Conservation (phyloP, 2,329 filamentous ascomycete genomes). For the Colletotrichum sp. region DNA sequence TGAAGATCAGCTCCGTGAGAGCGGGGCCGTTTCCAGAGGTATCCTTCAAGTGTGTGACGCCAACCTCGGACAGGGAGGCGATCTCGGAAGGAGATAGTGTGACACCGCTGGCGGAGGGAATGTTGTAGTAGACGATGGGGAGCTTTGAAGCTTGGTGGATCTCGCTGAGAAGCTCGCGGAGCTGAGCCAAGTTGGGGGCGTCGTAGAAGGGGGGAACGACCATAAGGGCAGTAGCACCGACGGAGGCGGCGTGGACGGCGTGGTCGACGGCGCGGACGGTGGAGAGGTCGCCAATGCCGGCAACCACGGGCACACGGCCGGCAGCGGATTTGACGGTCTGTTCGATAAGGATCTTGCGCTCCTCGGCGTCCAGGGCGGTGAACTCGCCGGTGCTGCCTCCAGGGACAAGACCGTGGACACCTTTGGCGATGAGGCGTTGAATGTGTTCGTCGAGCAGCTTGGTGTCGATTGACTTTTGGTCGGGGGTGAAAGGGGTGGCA, state of each 20-base stretch:
- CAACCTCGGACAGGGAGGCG: conserved; percentile 46
- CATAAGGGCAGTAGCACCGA: conserved; percentile 49
- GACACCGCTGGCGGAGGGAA: conserved; percentile 50
- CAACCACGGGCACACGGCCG: conserved; percentile 45
- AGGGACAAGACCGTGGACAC: conserved; percentile 54
- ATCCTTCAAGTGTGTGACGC: conserved; percentile 56
- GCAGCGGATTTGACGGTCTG: conserved; percentile 39
- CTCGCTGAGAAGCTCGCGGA: conserved; percentile 44
- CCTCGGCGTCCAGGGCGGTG: conserved; percentile 44
- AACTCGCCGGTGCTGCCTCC: conserved; percentile 58
- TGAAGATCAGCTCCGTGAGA: conserved; percentile 53
- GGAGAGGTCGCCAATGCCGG: conserved; percentile 48
- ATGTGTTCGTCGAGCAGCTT: conserved; percentile 45
- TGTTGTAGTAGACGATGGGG: conserved; percentile 57
- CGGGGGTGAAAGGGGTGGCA: conserved; percentile 51
- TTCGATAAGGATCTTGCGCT: conserved; percentile 50
- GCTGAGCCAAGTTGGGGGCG: conserved; percentile 41
- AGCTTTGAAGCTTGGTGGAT: conserved; percentile 43
- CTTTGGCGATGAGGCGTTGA: conserved; percentile 46
- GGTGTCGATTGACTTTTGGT: conserved; percentile 44
- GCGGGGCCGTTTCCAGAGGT: conserved; percentile 56
- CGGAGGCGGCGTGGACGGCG: conserved; percentile 40
- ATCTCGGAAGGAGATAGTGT: conserved; percentile 46
- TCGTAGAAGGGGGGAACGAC: conserved; percentile 57
- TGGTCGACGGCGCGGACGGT: conserved; percentile 45